Evolutionary conservation across 768 basidiomycete species (phyloP).

Genomic region (Glaciozyma antarctica): DNA sequence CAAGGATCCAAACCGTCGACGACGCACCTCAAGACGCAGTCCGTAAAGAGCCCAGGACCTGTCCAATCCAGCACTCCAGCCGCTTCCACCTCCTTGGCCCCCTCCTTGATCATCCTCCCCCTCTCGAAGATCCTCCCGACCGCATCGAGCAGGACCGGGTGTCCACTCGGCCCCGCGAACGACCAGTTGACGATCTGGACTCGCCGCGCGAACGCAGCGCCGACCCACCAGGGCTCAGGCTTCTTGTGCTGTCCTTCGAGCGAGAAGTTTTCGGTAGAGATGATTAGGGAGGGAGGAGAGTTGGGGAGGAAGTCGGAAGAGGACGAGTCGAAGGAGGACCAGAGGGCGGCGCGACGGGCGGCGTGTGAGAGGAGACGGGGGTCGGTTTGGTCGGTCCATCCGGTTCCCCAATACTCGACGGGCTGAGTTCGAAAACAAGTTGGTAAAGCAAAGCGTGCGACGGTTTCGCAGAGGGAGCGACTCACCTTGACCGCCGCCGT

Average conservation of each 20-base stretch:
- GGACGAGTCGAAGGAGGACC: background rate
- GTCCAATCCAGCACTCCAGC: background rate
- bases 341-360: background rate
- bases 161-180: background rate
- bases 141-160: background rate
- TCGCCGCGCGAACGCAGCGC: background rate
- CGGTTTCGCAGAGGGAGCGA: background rate
- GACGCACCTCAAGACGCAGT: background rate
- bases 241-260: background rate
- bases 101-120: background rate
- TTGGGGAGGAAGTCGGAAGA: background rate
- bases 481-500: background rate
- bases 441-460: no score
- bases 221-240: background rate
- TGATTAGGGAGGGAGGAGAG: background rate
- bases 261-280: background rate
- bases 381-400: background rate
- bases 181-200: background rate
- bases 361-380: background rate
- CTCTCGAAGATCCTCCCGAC: background rate
- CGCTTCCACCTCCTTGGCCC: background rate
- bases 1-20: background rate
- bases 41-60: background rate
- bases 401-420: background rate
- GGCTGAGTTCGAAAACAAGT: background rate